Evolutionary conservation across 139 green algal genomes (phyloP).

Genomic region (Tetraselmis chui): DNA sequence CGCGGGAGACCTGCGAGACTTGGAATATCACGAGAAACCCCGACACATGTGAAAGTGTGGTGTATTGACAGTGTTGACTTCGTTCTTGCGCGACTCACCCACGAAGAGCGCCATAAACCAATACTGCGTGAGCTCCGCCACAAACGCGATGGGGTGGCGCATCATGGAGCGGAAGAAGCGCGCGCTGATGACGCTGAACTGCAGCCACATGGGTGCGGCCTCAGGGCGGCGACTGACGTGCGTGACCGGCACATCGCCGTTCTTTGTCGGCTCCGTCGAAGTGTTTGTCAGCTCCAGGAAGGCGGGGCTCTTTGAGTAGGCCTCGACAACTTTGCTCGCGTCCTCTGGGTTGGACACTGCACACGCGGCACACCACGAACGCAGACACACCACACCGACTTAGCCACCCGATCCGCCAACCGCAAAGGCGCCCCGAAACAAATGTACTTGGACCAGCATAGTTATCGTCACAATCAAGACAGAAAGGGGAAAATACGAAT

Average conservation of each 20-base stretch:
- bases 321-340: neutral
- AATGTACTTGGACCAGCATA: neutral
- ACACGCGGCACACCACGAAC: too few relatives aligned
- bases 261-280: neutral
- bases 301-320: neutral
- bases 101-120: constrained; percentile 30
- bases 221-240: constrained; percentile 5
- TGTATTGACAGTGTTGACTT: too few relatives aligned
- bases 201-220: constrained; percentile 3
- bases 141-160: constrained; percentile 29
- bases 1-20: too few relatives aligned
- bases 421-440: too few relatives aligned
- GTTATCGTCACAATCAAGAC: too few relatives aligned
- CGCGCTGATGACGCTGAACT: constrained; percentile 14
- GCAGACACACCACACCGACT: too few relatives aligned
- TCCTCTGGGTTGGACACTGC: constrained; percentile 1
- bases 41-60: too few relatives aligned
- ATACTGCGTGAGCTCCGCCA: constrained; percentile 30
- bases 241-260: neutral
- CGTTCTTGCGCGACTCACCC: constrained; percentile 6
- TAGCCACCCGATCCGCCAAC: too few relatives aligned
- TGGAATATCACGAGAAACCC: too few relatives aligned
- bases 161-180: constrained; percentile 24
- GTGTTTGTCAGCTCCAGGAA: neutral
- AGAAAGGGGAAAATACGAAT: too few relatives aligned